Conservation (phyloP, 257 asterid genomes). For the Rauvolfia tetraphylla region DNA sequence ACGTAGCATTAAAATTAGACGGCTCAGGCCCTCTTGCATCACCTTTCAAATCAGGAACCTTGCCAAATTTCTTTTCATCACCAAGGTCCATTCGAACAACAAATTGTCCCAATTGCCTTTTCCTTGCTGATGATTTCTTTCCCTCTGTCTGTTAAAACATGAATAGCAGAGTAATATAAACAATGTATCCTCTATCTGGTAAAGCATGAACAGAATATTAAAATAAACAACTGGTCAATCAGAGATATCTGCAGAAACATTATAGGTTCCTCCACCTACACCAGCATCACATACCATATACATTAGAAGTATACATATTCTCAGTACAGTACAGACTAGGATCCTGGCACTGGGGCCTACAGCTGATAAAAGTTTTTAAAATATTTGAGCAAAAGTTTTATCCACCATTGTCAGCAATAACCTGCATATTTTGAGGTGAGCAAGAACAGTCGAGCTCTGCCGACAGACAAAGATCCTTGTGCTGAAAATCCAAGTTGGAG, state of each 20-base stretch:
- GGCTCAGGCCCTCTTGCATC: background rate
- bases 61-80: constrained; percentile 11
- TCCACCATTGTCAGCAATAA: background rate
- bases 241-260: background rate
- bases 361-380: background rate
- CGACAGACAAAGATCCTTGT: background rate
- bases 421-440: constrained; percentile 1
- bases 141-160: constrained; percentile 20
- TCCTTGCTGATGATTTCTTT: constrained; percentile 30
- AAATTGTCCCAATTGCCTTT: constrained; percentile 30
- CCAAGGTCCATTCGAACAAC: constrained; percentile 29
- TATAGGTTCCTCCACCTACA: background rate
- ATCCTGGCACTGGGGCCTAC: background rate
- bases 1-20: background rate
- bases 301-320: background rate
- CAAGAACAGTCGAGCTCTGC: background rate
- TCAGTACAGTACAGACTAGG: background rate
- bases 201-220: background rate
- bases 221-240: background rate
- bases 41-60: background rate
- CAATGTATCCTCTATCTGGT: background rate
- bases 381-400: background rate
- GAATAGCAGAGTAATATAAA: background rate
- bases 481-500: constrained; percentile 1
- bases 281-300: background rate